Evolutionary conservation across 2,329 filamentous ascomycete species (phyloP), one percentile per base, ranked within the genome.

Genomic region (Phaeosphaeriaceae sp.): DNA sequence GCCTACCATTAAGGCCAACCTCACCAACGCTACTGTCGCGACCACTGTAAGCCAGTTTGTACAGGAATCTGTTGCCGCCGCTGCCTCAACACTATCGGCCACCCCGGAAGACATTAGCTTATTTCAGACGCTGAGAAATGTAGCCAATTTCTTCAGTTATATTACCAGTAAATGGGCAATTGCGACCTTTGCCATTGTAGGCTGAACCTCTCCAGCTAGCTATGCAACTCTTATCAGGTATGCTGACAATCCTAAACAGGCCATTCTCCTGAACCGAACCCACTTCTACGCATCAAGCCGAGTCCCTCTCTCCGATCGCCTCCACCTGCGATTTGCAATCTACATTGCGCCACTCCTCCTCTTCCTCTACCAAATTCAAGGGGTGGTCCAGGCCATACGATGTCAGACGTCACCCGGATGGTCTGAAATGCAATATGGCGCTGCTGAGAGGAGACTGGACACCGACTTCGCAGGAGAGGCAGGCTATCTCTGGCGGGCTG

Each of bases 251-350:
- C n/a, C 21, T 16, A 7, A 42, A 18, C 52, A 87, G 84, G 91
- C 91, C 17, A 84, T 97, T 50, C 77, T 97, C 49, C 79, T 97
- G 18, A 97, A 97, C 70, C 86, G 94, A 48, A 95, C 94, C 6
- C 87, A 92, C 50, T 94, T 97, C 61, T 97, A 96, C 73, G 93
- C 92, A 34, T 93, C 92, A 0, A 93, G 91, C 12, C 83, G 94
- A 54, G 84, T 92, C 44, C 86, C 89, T 44, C 79, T 97, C n/a
- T 82, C 83, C 2, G 82, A 83, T 46, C 93, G 90, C 85, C 82
- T 86, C 29, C 46, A 66, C 83, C 42, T 72, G 17, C 67, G 70
- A 30, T 39, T 72, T 42, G 57, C 62, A 7, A 61, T 73, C 16
- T 72, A 73, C 55, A 54, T 72, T 17, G 50, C 59, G 20, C 70